phyloP scores from a whole-genome alignment of 1,284 basidiomycete species.

The Leccinum variabile region DNA sequence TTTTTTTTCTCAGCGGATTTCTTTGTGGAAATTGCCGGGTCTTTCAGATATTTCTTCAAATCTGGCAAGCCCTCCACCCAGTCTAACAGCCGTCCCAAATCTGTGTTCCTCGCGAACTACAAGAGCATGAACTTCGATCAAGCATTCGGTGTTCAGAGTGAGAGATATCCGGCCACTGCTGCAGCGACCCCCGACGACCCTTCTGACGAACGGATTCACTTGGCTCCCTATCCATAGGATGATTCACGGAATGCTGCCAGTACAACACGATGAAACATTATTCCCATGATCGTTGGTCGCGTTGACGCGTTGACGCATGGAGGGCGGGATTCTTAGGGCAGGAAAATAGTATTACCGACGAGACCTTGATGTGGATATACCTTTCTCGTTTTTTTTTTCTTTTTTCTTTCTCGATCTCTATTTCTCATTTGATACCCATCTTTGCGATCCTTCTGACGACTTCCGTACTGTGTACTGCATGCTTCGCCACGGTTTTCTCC shows the following conservation, averaged over 20 bases:
- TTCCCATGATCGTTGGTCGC: neutral
- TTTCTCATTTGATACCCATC: neutral
- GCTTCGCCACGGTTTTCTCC: neutral
- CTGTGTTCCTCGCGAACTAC: constrained; percentile 30
- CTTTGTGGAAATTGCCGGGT: constrained; percentile 57
- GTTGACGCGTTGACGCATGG: neutral
- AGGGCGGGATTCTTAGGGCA: constrained; percentile 1
- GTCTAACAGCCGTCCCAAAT: constrained; percentile 34
- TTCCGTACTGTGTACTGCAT: constrained; percentile 10
- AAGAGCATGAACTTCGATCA: constrained; percentile 44
- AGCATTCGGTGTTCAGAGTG: constrained; percentile 49
- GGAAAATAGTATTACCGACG: neutral
- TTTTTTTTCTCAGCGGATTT: constrained; percentile 56
- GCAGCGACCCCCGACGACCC: constrained; percentile 10
- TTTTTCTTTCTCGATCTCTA: constrained; percentile 1
- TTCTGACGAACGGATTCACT: constrained; percentile 44
- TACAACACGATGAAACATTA: constrained; percentile 6
- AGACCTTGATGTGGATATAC: neutral
- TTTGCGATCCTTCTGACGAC: neutral
- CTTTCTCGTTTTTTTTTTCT: neutral
- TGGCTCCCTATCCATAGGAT: constrained; percentile 44
- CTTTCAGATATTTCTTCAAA: constrained; percentile 61
- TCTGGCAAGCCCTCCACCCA: constrained; percentile 49
- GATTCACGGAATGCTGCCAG: constrained; percentile 12
- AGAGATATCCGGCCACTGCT: constrained; percentile 18